These are phyloP conservation scores for Rhazya stricta DNA, from an alignment of 257 asterid species.

Conservation along the genomic window DNA sequence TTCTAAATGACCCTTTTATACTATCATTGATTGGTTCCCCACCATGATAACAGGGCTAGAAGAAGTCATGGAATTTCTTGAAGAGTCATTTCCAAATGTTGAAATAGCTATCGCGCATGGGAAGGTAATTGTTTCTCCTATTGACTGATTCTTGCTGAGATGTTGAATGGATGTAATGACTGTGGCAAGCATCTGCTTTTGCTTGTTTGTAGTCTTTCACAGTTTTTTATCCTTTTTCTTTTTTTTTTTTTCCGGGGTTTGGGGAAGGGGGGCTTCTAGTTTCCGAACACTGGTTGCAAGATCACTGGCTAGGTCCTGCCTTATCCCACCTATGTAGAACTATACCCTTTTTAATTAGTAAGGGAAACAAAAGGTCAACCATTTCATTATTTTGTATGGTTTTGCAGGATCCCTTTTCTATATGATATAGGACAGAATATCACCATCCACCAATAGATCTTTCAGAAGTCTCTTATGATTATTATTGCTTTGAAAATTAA, in stretches of 20 bases:
- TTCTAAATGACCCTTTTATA: background rate
- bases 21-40: conserved; percentile 11
- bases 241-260: no score
- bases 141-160: background rate
- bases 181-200: no score
- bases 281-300: background rate
- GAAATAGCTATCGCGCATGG: conserved; percentile 97
- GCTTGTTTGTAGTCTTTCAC: no score
- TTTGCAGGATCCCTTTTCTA: background rate
- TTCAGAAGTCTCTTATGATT: background rate
- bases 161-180: background rate
- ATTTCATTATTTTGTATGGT: no score
- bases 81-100: conserved; percentile 59
- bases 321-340: background rate
- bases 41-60: conserved; percentile 66
- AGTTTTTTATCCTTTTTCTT: no score
- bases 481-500: background rate
- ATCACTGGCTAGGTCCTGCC: background rate
- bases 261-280: background rate
- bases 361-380: background rate
- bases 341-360: no score
- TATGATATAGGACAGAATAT: background rate
- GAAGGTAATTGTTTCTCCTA: conserved; percentile 48
- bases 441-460: background rate
- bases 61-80: conserved; percentile 81